Percentiles rank a stretch among this genome's conserved stretches.
Evolutionary conservation across 1,139 yeast genomes (phyloP).

Genomic region (Geotrichum fermentans): DNA sequence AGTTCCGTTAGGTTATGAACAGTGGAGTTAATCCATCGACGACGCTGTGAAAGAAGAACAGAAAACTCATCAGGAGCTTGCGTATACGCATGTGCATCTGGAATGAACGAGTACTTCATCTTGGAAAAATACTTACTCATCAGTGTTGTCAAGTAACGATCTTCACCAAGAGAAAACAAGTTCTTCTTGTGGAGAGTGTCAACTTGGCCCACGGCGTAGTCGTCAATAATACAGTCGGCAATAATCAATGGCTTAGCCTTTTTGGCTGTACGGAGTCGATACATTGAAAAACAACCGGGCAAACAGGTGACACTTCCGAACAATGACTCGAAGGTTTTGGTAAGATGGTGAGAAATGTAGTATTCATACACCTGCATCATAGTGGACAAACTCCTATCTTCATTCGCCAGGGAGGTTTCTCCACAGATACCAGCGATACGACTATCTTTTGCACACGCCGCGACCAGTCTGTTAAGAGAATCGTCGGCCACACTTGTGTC

Average conservation of each 20-base stretch:
- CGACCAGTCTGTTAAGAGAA: constrained; percentile 38
- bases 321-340: constrained; percentile 42
- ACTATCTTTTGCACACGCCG: constrained; percentile 39
- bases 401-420: constrained; percentile 40
- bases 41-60: constrained; percentile 42
- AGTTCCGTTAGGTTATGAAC: constrained; percentile 43
- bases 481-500: constrained; percentile 40
- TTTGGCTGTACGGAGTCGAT: constrained; percentile 39
- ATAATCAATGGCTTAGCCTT: constrained; percentile 39
- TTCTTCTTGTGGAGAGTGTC: constrained; percentile 44
- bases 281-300: constrained; percentile 44
- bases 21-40: constrained; percentile 46
- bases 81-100: constrained; percentile 42
- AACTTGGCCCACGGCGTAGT: constrained; percentile 39
- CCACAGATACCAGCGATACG: constrained; percentile 42
- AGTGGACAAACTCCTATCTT: constrained; percentile 39
- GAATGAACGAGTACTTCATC: constrained; percentile 39
- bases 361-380: constrained; percentile 44
- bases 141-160: constrained; percentile 41
- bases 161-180: constrained; percentile 42
- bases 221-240: constrained; percentile 38
- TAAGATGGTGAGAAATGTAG: constrained; percentile 41
- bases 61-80: constrained; percentile 43
- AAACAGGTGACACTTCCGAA: constrained; percentile 43
- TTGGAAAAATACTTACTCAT: constrained; percentile 40